A percentile compares a stretch with the other conserved stretches of the same genome.
These are phyloP conservation scores for Fennellomyces sp. DNA, from an alignment of 371 early-diverging fungal species.

Conservation along the genomic window DNA sequence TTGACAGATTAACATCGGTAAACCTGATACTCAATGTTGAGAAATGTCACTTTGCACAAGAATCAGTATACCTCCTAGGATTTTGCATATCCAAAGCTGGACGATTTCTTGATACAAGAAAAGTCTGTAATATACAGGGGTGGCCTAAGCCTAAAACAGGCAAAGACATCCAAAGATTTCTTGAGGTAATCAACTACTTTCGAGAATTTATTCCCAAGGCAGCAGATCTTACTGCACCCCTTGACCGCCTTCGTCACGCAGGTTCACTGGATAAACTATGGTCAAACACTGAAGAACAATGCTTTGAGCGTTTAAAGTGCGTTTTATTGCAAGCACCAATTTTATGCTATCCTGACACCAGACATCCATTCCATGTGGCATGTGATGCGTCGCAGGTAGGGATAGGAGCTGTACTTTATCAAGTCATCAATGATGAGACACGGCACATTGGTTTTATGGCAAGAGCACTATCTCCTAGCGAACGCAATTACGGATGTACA, in stretches of 20 bases:
- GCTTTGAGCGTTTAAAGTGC: conserved; percentile 14
- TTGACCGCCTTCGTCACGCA: conserved; percentile 25
- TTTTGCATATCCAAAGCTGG: conserved; percentile 20
- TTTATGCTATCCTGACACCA: conserved; percentile 25
- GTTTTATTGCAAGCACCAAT: background rate
- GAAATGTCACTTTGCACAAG: conserved; percentile 25
- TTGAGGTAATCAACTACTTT: conserved; percentile 34
- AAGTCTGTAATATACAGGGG: conserved; percentile 14
- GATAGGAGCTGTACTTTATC: conserved; percentile 37
- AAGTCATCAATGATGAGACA: conserved; percentile 9
- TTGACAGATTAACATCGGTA: conserved; percentile 11
- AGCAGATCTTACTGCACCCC: conserved; percentile 19
- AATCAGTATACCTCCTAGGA: conserved; percentile 17
- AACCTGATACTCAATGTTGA: conserved; percentile 23
- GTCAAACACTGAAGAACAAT: background rate
- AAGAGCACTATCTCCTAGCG: conserved; percentile 6
- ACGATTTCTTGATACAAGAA: conserved; percentile 11
- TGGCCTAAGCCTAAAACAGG: conserved; percentile 18
- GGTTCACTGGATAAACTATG: background rate
- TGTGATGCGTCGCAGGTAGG: conserved; percentile 46
- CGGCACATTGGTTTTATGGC: conserved; percentile 25
- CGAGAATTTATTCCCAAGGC: conserved; percentile 20
- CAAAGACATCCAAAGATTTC: conserved; percentile 23
- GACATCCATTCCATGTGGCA: conserved; percentile 27
- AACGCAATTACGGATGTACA: conserved; percentile 16